Evolutionary conservation across 2,329 filamentous ascomycete genomes (phyloP).

Genomic region (Trichoderma sp.): DNA sequence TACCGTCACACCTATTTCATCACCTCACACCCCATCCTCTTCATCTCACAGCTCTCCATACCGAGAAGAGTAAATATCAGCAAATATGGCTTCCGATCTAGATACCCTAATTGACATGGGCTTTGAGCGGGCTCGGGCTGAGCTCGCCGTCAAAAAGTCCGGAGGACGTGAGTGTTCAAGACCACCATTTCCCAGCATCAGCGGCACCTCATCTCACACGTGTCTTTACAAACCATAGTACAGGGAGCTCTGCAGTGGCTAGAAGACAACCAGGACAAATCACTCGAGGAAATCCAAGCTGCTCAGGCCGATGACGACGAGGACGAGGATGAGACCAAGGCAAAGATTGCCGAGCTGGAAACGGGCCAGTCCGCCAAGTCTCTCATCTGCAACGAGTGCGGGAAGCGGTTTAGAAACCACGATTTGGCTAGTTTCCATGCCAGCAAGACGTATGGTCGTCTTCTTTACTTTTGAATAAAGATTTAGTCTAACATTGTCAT

Average conservation of each 20-base stretch:
- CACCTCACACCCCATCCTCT: not conserved
- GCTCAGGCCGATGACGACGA: constrained; percentile 50
- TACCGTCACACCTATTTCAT: constrained; percentile 8
- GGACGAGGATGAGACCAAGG: constrained; percentile 47
- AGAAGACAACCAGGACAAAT: constrained; percentile 84
- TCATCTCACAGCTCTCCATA: not conserved
- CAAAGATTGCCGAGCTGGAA: constrained; percentile 63
- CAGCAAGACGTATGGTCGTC: constrained; percentile 64
- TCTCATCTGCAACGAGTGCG: constrained; percentile 90
- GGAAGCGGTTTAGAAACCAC: constrained; percentile 81
- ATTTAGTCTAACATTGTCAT: not conserved
- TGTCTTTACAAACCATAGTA: constrained; percentile 50
- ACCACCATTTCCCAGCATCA: not conserved
- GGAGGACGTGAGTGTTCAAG: constrained; percentile 63
- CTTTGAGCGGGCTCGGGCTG: constrained; percentile 79
- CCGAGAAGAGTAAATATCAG: not conserved
- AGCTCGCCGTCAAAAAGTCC: constrained; percentile 79
- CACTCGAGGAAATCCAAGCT: constrained; percentile 74
- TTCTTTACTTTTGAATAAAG: not conserved
- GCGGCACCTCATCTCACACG: constrained; percentile 6
- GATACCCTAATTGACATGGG: constrained; percentile 66
- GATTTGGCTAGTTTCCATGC: constrained; percentile 87
- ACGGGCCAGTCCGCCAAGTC: constrained; percentile 72
- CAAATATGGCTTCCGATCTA: constrained; percentile 52
- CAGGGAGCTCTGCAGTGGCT: constrained; percentile 93